Percentiles rank a stretch among this genome's conserved stretches.
Conservation (phyloP, 257 asterid species). For the Lavandula angustifolia region DNA sequence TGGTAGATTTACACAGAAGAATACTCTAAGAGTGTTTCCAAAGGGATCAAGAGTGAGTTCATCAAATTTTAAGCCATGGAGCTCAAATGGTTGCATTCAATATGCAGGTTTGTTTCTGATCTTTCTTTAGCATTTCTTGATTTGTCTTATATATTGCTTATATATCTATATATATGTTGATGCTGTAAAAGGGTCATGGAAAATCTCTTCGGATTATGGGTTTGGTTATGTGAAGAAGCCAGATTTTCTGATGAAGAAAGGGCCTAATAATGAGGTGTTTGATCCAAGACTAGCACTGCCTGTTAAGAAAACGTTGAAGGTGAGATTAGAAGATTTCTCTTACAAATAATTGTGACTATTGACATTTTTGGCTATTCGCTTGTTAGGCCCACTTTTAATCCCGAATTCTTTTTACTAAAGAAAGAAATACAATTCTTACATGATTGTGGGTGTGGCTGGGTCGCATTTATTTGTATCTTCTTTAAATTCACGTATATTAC, state of each 20-base stretch:
- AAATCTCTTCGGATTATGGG: constrained; percentile 83
- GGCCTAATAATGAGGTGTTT: constrained; percentile 39
- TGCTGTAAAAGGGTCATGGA: constrained; percentile 69
- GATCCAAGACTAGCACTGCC: constrained; percentile 64
- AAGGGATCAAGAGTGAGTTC: constrained; percentile 82
- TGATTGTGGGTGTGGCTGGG: no score
- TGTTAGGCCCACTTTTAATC: no score
- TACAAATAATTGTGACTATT: no score
- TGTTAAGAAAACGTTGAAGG: constrained; percentile 62
- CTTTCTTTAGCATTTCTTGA: background rate
- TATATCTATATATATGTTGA: no score
- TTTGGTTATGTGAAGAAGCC: constrained; percentile 84
- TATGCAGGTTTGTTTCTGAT: constrained; percentile 63
- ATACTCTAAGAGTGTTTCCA: constrained; percentile 67
- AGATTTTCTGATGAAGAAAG: constrained; percentile 54
- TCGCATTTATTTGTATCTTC: no score
- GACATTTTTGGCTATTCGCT: no score
- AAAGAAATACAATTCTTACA: no score
- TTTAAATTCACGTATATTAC: no score
- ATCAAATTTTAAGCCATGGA: constrained; percentile 77
- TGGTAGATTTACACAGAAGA: constrained; percentile 70
- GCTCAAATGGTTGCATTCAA: constrained; percentile 95
- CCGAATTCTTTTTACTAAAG: no score
- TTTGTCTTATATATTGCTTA: no score
- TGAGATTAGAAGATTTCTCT: background rate